Percentiles rank a stretch among this genome's conserved stretches.
phyloP scores from a whole-genome alignment of 495 filamentous ascomycete genomes.

The Cercophora samala region DNA sequence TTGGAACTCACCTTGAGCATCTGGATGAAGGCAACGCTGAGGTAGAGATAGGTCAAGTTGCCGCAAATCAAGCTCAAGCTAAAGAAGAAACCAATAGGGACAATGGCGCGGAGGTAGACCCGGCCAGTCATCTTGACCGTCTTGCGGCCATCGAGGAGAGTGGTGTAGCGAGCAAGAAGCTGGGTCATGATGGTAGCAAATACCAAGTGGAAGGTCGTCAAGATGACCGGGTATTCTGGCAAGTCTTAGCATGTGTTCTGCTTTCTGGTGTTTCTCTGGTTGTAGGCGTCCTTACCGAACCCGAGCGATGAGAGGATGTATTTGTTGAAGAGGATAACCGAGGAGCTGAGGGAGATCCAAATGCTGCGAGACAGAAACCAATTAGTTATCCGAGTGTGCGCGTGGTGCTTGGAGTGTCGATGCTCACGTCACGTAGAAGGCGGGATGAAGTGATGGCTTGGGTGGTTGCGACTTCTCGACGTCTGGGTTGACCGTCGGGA shows the following conservation, averaged over 20 bases:
- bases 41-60: constrained; percentile 88
- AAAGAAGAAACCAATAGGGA: constrained; percentile 91
- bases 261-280: neutral
- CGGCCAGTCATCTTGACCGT: constrained; percentile 90
- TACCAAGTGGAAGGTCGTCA: constrained; percentile 89
- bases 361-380: constrained; percentile 48
- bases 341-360: constrained; percentile 90
- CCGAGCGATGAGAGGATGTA: constrained; percentile 80
- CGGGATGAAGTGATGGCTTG: constrained; percentile 68
- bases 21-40: constrained; percentile 93
- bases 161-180: constrained; percentile 78
- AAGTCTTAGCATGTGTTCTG: constrained; percentile 32
- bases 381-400: constrained; percentile 6
- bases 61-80: constrained; percentile 91
- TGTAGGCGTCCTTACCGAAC: constrained; percentile 64
- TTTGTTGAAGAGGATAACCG: constrained; percentile 98
- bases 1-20: constrained; percentile 77
- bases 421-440: constrained; percentile 82
- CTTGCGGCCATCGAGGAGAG: constrained; percentile 82
- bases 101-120: constrained; percentile 85
- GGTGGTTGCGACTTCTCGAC: constrained; percentile 64
- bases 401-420: neutral
- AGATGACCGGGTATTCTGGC: constrained; percentile 62
- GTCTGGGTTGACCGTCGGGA: constrained; percentile 74
- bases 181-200: constrained; percentile 92